Evolutionary conservation across 2,329 filamentous ascomycete genomes (phyloP).

Genomic region (Trichoderma endophyticum): DNA sequence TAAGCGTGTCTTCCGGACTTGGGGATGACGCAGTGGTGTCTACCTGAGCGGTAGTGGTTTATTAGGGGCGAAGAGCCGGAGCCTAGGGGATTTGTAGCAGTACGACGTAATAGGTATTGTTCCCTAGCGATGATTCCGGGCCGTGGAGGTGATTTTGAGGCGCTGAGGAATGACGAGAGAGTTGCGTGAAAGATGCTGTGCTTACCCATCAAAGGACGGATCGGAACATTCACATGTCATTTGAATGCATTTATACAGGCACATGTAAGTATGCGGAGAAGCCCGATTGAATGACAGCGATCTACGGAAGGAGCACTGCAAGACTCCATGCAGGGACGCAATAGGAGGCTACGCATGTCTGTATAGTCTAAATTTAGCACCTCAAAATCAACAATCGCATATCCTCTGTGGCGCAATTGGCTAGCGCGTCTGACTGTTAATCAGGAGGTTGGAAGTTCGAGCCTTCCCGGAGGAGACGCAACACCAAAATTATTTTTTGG

Average conservation of each 20-base stretch:
- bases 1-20: background rate
- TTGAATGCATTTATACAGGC: background rate
- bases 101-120: background rate
- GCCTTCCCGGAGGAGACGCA: constrained; percentile 21
- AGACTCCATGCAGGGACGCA: background rate
- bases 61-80: background rate
- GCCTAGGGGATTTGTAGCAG: background rate
- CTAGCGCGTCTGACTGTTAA: constrained; percentile 61
- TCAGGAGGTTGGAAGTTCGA: constrained; percentile 23
- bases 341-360: background rate
- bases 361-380: background rate
- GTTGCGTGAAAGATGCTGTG: background rate
- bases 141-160: background rate
- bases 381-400: background rate
- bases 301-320: background rate
- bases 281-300: background rate
- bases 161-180: background rate
- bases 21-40: constrained; percentile 14
- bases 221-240: constrained; percentile 10
- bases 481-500: background rate
- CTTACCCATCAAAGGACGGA: background rate
- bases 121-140: background rate
- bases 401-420: constrained; percentile 47
- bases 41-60: background rate
- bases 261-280: background rate